Percentiles rank a stretch among this genome's conserved stretches.
phyloP scores from a whole-genome alignment of 2,329 filamentous ascomycete species.

The Onygenales sp. region DNA sequence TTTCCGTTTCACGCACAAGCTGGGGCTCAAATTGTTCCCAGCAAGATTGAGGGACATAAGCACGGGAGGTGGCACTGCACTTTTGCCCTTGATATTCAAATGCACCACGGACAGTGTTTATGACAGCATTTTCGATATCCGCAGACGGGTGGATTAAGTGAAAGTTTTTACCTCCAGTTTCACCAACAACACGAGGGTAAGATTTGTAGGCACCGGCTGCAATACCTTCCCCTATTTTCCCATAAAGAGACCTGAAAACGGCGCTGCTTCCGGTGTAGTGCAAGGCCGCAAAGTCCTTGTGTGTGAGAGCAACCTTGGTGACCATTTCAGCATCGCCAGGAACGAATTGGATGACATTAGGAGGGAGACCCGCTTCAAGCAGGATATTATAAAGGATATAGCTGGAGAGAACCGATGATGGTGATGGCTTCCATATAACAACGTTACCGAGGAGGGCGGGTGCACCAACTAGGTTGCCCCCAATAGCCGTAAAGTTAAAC shows the following conservation, averaged over 20 bases:
- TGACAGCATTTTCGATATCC: slow-evolving; percentile 66
- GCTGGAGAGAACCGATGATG: slow-evolving; percentile 77
- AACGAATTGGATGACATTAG: slow-evolving; percentile 84
- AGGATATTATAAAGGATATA: slow-evolving; percentile 86
- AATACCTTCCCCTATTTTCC: slow-evolving; percentile 70
- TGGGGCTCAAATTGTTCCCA: slow-evolving; percentile 62
- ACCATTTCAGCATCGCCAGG: slow-evolving; percentile 79
- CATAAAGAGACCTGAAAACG: slow-evolving; percentile 82
- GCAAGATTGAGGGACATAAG: slow-evolving; percentile 65
- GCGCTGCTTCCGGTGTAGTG: slow-evolving; percentile 91
- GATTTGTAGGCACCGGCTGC: slow-evolving; percentile 70
- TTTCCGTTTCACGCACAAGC: slow-evolving; percentile 57
- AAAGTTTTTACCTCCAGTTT: slow-evolving; percentile 92
- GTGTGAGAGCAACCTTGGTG: slow-evolving; percentile 64
- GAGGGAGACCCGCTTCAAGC: slow-evolving; percentile 77
- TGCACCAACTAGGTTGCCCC: slow-evolving; percentile 70
- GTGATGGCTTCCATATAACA: slow-evolving; percentile 92
- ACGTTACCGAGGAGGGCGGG: slow-evolving; percentile 89
- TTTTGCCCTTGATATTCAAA: slow-evolving; percentile 91
- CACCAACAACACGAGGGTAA: slow-evolving; percentile 81
- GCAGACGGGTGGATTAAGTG: slow-evolving; percentile 71
- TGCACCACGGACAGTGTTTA: slow-evolving; percentile 74
- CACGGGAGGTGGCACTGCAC: slow-evolving; percentile 76
- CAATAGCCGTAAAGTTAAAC: slow-evolving; percentile 96
- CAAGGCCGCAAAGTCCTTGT: slow-evolving; percentile 76